Conservation (phyloP, 208 protist species). For the Phytomonas sp. region DNA sequence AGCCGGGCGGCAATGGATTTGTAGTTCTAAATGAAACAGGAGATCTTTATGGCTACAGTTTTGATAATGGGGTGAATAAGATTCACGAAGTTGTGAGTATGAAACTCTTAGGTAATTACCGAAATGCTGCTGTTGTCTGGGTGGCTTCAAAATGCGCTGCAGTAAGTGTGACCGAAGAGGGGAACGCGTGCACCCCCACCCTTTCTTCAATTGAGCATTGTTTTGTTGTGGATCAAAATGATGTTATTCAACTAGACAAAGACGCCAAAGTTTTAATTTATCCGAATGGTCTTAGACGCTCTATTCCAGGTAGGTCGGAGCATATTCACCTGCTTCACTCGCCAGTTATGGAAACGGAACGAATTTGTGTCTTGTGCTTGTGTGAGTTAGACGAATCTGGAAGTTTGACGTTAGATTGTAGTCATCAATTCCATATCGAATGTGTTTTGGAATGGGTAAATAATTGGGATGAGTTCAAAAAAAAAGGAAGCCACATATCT, state of each 20-base stretch:
- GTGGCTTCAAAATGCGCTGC: background rate
- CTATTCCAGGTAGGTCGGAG: background rate
- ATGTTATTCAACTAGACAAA: constrained; percentile 2
- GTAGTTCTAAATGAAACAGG: constrained; percentile 33
- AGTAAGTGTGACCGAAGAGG: background rate
- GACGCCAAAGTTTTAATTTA: constrained; percentile 3
- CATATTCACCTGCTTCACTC: constrained; percentile 1
- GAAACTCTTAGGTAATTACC: background rate
- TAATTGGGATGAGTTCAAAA: constrained; percentile 53
- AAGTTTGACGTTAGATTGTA: constrained; percentile 77
- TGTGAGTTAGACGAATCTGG: constrained; percentile 67
- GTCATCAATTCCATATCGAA: constrained; percentile 74
- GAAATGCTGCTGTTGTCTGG: background rate
- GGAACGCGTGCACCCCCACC: background rate
- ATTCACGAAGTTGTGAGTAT: constrained; percentile 6
- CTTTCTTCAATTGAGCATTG: constrained; percentile 1
- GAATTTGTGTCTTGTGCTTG: constrained; percentile 66
- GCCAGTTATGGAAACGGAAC: constrained; percentile 16
- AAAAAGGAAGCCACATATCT: constrained; percentile 66
- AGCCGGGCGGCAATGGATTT: constrained; percentile 62
- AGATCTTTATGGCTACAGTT: constrained; percentile 48
- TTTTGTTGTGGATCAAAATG: background rate
- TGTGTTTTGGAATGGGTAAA: constrained; percentile 66
- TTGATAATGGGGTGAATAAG: constrained; percentile 41
- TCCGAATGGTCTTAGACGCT: background rate